Percentiles rank a stretch among this genome's conserved stretches.
These are phyloP conservation scores for Phytophthora podocarpi DNA, from an alignment of 352 stramenopile species.

Conservation along the genomic window DNA sequence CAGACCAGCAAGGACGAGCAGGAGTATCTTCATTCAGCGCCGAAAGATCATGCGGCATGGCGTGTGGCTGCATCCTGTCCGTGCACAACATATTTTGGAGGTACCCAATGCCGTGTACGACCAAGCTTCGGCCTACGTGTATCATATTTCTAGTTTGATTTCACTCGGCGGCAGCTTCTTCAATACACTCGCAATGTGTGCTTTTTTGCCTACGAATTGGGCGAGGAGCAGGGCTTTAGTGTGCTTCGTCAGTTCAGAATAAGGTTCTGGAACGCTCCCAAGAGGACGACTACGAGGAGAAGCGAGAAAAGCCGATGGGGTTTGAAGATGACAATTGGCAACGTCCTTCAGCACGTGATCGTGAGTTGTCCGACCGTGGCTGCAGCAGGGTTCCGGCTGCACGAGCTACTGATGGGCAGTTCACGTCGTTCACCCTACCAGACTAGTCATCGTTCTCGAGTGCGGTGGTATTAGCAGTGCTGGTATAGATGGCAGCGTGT, in stretches of 20 bases:
- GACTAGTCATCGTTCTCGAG: slow-evolving; percentile 64
- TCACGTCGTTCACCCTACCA: slow-evolving; percentile 62
- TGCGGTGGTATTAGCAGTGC: slow-evolving; percentile 17
- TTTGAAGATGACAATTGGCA: slow-evolving; percentile 31
- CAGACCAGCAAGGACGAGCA: slow-evolving; percentile 49
- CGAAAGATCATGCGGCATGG: slow-evolving; percentile 70
- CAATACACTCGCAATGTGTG: slow-evolving; percentile 79
- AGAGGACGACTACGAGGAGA: slow-evolving; percentile 50
- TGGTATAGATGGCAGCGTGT: slow-evolving; percentile 25
- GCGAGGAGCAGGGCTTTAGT: slow-evolving; percentile 77
- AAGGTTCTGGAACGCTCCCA: slow-evolving; percentile 34
- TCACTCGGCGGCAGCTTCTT: slow-evolving; percentile 63
- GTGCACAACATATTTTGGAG: slow-evolving; percentile 67
- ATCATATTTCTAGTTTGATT: slow-evolving; percentile 81
- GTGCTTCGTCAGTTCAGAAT: slow-evolving; percentile 63
- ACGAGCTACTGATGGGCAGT: slow-evolving; percentile 48
- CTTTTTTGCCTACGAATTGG: slow-evolving; percentile 82
- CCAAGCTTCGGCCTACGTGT: slow-evolving; percentile 74
- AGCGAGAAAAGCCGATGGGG: slow-evolving; percentile 35
- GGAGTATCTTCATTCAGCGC: slow-evolving; percentile 59
- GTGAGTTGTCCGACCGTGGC: slow-evolving; percentile 23
- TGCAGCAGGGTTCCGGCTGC: slow-evolving; percentile 30
- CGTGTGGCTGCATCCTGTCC: slow-evolving; percentile 64
- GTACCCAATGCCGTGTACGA: slow-evolving; percentile 83
- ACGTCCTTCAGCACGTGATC: slow-evolving; percentile 22